These are phyloP conservation scores for Spiromastix sp. DNA, from an alignment of 2,329 filamentous ascomycete genomes.

Conservation along the genomic window DNA sequence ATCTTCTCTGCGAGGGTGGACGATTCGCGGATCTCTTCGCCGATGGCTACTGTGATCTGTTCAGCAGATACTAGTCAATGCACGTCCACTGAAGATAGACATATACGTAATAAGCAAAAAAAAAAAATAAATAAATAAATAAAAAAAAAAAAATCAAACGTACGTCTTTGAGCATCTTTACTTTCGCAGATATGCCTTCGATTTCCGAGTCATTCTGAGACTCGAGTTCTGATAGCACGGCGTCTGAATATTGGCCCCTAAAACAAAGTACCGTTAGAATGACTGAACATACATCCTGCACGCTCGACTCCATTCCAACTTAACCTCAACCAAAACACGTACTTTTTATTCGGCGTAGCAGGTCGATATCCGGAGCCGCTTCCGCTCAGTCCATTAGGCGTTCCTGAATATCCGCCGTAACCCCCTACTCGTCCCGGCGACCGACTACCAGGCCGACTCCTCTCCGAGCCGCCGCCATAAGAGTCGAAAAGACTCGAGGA, in stretches of 20 bases:
- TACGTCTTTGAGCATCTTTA: constrained; percentile 80
- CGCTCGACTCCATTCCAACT: neutral
- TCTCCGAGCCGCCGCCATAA: constrained; percentile 48
- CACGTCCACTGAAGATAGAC: neutral
- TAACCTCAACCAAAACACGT: constrained; percentile 17
- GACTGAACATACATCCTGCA: no score
- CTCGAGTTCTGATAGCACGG: constrained; percentile 85
- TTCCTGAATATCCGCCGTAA: constrained; percentile 16
- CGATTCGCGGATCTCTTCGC: constrained; percentile 87
- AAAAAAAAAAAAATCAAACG: constrained; percentile 24
- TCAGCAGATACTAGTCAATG: constrained; percentile 7
- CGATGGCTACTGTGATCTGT: constrained; percentile 83
- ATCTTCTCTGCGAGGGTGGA: constrained; percentile 85
- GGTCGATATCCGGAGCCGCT: constrained; percentile 40
- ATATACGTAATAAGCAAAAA: neutral
- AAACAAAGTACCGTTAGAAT: constrained; percentile 1
- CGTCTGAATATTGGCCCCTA: constrained; percentile 85
- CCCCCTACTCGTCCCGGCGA: constrained; percentile 27
- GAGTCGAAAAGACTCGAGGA: constrained; percentile 65
- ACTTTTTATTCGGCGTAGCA: constrained; percentile 64
- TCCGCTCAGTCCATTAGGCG: constrained; percentile 9
- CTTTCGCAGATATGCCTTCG: constrained; percentile 82
- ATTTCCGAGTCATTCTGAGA: constrained; percentile 89
- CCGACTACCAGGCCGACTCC: constrained; percentile 27
- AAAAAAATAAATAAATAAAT: constrained; percentile 3